Percentiles rank a stretch among this genome's conserved stretches.
Conservation (phyloP, 371 early-diverging fungal genomes). For the Mortierella sp. region DNA sequence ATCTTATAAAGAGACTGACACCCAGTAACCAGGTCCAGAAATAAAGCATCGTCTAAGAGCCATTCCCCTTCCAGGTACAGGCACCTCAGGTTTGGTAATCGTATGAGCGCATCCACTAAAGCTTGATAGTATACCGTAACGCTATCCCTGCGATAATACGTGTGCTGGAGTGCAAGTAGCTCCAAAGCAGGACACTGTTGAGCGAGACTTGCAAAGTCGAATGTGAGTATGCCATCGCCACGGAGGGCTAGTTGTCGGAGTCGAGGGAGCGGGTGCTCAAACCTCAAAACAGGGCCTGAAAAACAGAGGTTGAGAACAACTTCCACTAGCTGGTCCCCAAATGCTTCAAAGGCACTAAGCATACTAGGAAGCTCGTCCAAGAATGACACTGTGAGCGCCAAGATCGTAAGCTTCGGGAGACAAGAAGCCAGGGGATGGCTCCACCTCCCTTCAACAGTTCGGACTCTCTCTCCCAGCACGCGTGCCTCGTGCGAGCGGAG, state of each 20-base stretch:
- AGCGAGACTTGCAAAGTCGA: constrained; percentile 9
- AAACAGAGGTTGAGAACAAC: constrained; percentile 4
- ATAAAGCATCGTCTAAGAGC: not conserved
- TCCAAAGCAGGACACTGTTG: constrained; percentile 27
- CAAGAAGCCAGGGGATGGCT: not conserved
- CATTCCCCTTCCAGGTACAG: constrained; percentile 33
- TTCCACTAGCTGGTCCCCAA: constrained; percentile 38
- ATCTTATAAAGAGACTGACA: constrained; percentile 13
- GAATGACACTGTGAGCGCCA: not conserved
- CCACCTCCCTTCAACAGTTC: not conserved
- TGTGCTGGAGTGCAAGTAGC: constrained; percentile 15
- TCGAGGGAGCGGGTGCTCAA: constrained; percentile 13
- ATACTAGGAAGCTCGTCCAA: not conserved
- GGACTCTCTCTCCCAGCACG: not conserved
- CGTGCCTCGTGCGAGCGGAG: not conserved
- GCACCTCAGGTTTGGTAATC: constrained; percentile 7
- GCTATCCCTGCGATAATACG: not conserved
- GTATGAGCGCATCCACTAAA: constrained; percentile 3
- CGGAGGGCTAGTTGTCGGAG: constrained; percentile 22
- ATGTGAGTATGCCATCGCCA: not conserved
- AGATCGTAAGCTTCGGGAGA: constrained; percentile 19
- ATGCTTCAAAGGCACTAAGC: constrained; percentile 12
- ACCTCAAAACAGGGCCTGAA: not conserved
- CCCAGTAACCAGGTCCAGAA: constrained; percentile 4
- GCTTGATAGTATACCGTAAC: not conserved